These are phyloP conservation scores for Leccinum subspadiceum DNA, from an alignment of 1,284 basidiomycete genomes.

Conservation along the genomic window DNA sequence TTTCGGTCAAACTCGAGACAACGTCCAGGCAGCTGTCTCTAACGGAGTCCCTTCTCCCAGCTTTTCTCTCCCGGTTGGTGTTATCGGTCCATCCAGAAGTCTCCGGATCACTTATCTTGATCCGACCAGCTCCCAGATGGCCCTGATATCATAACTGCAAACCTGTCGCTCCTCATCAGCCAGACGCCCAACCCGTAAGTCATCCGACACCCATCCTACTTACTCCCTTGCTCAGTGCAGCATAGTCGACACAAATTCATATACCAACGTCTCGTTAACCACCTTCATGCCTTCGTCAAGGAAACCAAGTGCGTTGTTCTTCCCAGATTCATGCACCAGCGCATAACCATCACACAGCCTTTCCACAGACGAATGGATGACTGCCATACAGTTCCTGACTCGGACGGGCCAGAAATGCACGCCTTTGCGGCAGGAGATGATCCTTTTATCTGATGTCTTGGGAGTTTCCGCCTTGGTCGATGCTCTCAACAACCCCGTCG, in stretches of 20 bases:
- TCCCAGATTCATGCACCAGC: background rate
- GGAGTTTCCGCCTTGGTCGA: slow-evolving; percentile 82
- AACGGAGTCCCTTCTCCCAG: slow-evolving; percentile 33
- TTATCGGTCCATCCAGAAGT: background rate
- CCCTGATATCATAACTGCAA: slow-evolving; percentile 56
- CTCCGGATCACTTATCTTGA: slow-evolving; percentile 1
- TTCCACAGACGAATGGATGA: slow-evolving; percentile 86
- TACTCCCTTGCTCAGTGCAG: slow-evolving; percentile 2
- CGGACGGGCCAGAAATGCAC: slow-evolving; percentile 71
- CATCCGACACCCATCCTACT: background rate
- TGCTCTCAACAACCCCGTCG: slow-evolving; percentile 70
- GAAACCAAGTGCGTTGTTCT: slow-evolving; percentile 53
- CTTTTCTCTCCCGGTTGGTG: slow-evolving; percentile 34
- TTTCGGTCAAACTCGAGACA: slow-evolving; percentile 10
- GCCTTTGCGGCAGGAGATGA: slow-evolving; percentile 78
- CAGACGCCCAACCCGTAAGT: slow-evolving; percentile 1
- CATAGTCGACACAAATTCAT: slow-evolving; percentile 46
- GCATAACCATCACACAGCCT: slow-evolving; percentile 39
- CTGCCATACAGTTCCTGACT: slow-evolving; percentile 75
- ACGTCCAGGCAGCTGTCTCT: slow-evolving; percentile 26
- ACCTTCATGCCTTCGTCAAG: slow-evolving; percentile 70
- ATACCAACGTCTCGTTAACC: slow-evolving; percentile 49
- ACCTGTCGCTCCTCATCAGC: slow-evolving; percentile 45
- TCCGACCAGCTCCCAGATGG: slow-evolving; percentile 45
- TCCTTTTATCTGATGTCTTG: slow-evolving; percentile 76